Percentiles rank a stretch among this genome's conserved stretches.
phyloP scores from a whole-genome alignment of 2,329 filamentous ascomycete genomes.

The Sporothrix protearum region DNA sequence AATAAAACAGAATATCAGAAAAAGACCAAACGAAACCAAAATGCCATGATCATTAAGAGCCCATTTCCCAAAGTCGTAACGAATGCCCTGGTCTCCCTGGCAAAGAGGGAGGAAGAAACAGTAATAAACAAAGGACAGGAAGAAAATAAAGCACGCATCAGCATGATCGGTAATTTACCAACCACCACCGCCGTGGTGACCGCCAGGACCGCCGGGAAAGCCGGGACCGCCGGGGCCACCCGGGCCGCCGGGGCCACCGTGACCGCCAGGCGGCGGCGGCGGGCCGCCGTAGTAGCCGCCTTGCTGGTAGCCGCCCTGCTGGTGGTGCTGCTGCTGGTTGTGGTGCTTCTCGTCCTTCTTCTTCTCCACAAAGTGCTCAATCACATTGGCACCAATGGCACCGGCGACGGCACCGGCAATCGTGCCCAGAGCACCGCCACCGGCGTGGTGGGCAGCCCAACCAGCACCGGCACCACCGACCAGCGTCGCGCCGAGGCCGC shows the following conservation, averaged over 20 bases:
- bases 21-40: slow-evolving; percentile 4
- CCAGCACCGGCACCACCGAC: slow-evolving; percentile 53
- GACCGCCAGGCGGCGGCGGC: too few species aligned
- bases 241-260: neutral
- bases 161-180: neutral
- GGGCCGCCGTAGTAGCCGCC: neutral
- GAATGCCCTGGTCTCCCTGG: slow-evolving; percentile 11
- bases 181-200: slow-evolving; percentile 17
- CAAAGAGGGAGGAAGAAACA: neutral
- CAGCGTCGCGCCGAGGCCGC: slow-evolving; percentile 53
- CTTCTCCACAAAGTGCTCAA: slow-evolving; percentile 40
- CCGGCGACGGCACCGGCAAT: slow-evolving; percentile 50
- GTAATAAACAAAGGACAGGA: neutral
- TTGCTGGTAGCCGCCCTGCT: neutral
- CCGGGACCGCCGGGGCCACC: neutral
- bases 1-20: neutral
- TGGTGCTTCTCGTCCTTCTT: slow-evolving; percentile 22
- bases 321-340: slow-evolving; percentile 11
- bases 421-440: slow-evolving; percentile 50
- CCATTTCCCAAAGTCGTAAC: neutral
- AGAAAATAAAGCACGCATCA: neutral
- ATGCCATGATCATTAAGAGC: slow-evolving; percentile 3
- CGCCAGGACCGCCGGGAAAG: slow-evolving; percentile 7
- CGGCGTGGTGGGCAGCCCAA: slow-evolving; percentile 52
- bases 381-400: slow-evolving; percentile 52